These are phyloP conservation scores for Lomentospora prolificans DNA, from an alignment of 2,329 filamentous ascomycete genomes.

Conservation along the genomic window DNA sequence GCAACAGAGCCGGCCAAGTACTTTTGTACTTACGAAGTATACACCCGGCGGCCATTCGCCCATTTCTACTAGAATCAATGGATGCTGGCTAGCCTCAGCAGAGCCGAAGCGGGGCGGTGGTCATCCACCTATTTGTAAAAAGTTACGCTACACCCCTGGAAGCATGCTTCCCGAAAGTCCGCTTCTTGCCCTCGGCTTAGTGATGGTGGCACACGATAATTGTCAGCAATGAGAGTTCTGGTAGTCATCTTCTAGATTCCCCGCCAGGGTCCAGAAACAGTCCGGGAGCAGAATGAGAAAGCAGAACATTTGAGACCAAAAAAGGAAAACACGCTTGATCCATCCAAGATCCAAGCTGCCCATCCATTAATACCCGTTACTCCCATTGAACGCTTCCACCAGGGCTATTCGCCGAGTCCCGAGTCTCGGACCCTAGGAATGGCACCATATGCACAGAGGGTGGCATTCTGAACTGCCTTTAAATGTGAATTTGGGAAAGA, in stretches of 20 bases:
- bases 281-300: too few species aligned
- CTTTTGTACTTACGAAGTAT: not conserved
- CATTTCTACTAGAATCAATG: too few species aligned
- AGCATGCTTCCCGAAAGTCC: not conserved
- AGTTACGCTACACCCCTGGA: not conserved
- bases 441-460: not conserved
- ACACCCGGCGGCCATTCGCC: too few species aligned
- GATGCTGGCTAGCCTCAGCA: not conserved
- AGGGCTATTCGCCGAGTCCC: too few species aligned
- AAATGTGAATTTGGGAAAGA: too few species aligned
- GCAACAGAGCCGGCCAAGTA: not conserved
- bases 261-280: too few species aligned
- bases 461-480: too few species aligned
- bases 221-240: not conserved
- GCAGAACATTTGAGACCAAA: too few species aligned
- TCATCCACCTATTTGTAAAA: constrained; percentile 3
- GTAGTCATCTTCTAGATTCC: not conserved
- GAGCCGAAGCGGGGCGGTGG: not conserved
- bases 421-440: not conserved
- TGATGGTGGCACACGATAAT: constrained; percentile 4
- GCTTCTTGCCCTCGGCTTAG: constrained; percentile 5
- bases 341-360: too few species aligned
- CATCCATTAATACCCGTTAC: too few species aligned
- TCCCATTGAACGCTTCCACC: too few species aligned
- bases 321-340: too few species aligned